Base-by-base conservation (phyloP, 306 rosid genomes). In the Acacia melanoxylon region DNA sequence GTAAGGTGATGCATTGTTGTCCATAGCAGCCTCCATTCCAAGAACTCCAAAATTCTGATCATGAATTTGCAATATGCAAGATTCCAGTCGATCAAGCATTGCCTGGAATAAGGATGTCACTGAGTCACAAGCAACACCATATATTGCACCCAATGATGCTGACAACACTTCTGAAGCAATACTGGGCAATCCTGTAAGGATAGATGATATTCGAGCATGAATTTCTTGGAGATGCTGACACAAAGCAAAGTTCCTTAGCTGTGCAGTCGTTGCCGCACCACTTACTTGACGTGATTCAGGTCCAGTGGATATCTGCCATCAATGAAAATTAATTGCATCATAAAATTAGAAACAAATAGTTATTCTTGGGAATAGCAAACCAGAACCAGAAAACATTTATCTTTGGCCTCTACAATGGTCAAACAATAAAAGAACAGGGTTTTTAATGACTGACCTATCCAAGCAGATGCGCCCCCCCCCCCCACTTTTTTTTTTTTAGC, bases 171-270 rank as follows among this genome's bases (percentile, higher is more conserved):
- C 99, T 69, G 92, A 84, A 78, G 98, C 99, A 83, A 95, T 92
- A 72, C 87, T 75, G 52, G 99, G 99, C 83, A 95, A 84, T 83
- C 93, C 93, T 76, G 87, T 80, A 76, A 93, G 82, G 78, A 90
- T 86, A 46, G 92, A 83, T 41, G 97, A 92, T 75, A 95, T 84
- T 42, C 92, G 91, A 31, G 90, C 51, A 78, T 95, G 98, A 74
- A 91, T 87, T 86, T 93, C 98, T 92, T 95, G 99, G 75, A 93
- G 91, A 86, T 95, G 97, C 84, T 95, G 99, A 79, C 94, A 92
- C 83, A 95, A 76, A 14, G 88, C 83, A 44, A 93, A 93, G 90
- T 95, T 95, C 89, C 88, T 95, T 83, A 95, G 96, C 78, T 95
- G 99, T 72, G 99, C 98, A 9, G 90, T 87, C 63, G 94, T 95